A percentile compares a stretch with the other conserved stretches of the same genome.
phyloP scores from a whole-genome alignment of 208 protist genomes.

The Borovskyia barvae region DNA sequence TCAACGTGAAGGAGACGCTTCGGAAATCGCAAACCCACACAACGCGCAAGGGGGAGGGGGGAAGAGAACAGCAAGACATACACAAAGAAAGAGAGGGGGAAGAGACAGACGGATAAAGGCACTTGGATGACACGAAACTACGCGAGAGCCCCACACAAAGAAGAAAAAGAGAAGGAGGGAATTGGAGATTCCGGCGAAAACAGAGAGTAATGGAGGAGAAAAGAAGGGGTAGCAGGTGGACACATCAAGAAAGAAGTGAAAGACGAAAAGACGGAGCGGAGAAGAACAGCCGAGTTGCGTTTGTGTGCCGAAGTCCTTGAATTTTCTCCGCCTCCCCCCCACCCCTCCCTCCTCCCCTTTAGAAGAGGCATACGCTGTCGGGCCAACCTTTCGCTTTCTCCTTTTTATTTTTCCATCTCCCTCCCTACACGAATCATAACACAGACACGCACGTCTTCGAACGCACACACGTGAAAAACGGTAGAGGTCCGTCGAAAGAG shows the following conservation, averaged over 20 bases:
- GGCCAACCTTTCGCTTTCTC: too few relatives aligned
- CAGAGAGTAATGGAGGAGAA: background rate
- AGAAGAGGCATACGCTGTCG: too few relatives aligned
- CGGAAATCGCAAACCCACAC: too few relatives aligned
- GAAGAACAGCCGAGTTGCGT: background rate
- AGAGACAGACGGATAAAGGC: constrained; percentile 1
- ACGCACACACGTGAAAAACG: too few relatives aligned
- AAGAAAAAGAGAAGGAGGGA: background rate
- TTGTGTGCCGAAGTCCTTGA: too few relatives aligned
- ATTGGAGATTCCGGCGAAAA: background rate
- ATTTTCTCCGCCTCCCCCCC: too few relatives aligned
- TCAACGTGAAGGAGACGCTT: too few relatives aligned
- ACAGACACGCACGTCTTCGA: too few relatives aligned
- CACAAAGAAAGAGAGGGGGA: background rate
- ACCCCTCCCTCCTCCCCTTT: too few relatives aligned
- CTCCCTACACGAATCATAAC: too few relatives aligned
- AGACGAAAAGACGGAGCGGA: background rate
- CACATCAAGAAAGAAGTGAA: background rate
- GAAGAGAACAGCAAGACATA: constrained; percentile 19
- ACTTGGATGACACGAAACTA: background rate
- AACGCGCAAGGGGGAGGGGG: constrained; percentile 7
- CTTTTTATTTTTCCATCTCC: too few relatives aligned
- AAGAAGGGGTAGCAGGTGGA: background rate
- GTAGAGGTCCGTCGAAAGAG: too few relatives aligned
- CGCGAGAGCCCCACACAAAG: background rate